Conservation (phyloP, 2,329 filamentous ascomycete species). For the Fusarium praegraminearum region DNA sequence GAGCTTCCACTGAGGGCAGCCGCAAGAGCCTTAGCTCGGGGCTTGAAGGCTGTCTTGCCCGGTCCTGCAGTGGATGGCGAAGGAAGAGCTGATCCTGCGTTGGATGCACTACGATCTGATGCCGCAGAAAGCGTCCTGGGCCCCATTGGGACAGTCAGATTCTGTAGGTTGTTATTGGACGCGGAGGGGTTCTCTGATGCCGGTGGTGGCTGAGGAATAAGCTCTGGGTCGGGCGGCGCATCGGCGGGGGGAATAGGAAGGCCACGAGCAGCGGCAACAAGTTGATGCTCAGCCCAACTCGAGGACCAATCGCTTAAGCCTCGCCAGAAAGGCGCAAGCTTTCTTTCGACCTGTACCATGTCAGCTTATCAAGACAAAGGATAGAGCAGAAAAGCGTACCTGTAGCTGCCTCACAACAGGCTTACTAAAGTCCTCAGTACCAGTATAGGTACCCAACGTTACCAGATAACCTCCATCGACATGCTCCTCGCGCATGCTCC, state of each 20-base stretch:
- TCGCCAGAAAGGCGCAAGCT: slow-evolving; percentile 94
- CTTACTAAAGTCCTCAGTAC: slow-evolving; percentile 94
- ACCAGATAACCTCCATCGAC: slow-evolving; percentile 96
- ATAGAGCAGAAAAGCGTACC: slow-evolving; percentile 64
- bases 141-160: slow-evolving; percentile 82
- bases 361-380: slow-evolving; percentile 27
- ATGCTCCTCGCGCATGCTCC: slow-evolving; percentile 90
- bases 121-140: slow-evolving; percentile 81
- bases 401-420: slow-evolving; percentile 87
- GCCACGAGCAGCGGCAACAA: slow-evolving; percentile 90
- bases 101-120: slow-evolving; percentile 76
- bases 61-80: slow-evolving; percentile 59
- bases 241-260: slow-evolving; percentile 87
- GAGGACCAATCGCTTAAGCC: slow-evolving; percentile 90
- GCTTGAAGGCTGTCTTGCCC: slow-evolving; percentile 73
- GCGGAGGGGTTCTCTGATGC: slow-evolving; percentile 63
- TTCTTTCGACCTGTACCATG: slow-evolving; percentile 82
- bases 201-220: slow-evolving; percentile 61
- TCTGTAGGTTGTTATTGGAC: slow-evolving; percentile 69
- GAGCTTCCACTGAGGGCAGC: slow-evolving; percentile 81
- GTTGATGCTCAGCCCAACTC: slow-evolving; percentile 93
- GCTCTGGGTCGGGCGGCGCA: slow-evolving; percentile 79
- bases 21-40: slow-evolving; percentile 88
- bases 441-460: slow-evolving; percentile 93
- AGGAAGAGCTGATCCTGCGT: slow-evolving; percentile 66